These are phyloP conservation scores for Paraphoma sp. DNA, from an alignment of 2,329 filamentous ascomycete genomes.

Conservation along the genomic window DNA sequence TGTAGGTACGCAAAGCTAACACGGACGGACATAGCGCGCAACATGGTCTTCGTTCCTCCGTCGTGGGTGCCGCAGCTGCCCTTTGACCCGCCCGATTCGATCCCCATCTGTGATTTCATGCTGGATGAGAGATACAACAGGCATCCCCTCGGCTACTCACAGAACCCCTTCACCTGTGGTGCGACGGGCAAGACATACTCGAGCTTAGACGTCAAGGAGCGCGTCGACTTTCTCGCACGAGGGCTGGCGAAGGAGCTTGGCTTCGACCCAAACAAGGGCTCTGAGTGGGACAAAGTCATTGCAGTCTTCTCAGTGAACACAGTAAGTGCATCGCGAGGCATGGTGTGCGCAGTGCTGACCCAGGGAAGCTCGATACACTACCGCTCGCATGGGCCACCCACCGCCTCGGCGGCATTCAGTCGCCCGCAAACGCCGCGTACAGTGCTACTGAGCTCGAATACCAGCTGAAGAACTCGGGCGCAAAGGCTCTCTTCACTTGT, in stretches of 20 bases:
- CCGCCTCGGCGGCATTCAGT: conserved; percentile 74
- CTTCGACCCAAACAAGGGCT: conserved; percentile 72
- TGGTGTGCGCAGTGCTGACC: conserved; percentile 18
- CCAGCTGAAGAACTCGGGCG: conserved; percentile 72
- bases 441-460: conserved; percentile 73
- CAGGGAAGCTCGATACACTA: conserved; percentile 72
- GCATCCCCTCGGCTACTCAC: conserved; percentile 66
- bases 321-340: conserved; percentile 53
- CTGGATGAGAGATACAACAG: conserved; percentile 74
- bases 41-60: conserved; percentile 65
- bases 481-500: conserved; percentile 76
- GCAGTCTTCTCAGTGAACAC: conserved; percentile 82
- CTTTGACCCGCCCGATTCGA: conserved; percentile 73
- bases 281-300: conserved; percentile 82
- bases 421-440: conserved; percentile 78
- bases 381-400: conserved; percentile 77
- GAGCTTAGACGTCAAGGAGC: conserved; percentile 66
- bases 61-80: conserved; percentile 67
- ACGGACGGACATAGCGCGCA: not conserved
- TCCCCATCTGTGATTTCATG: conserved; percentile 80
- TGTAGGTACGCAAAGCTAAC: not conserved
- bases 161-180: conserved; percentile 78
- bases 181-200: conserved; percentile 73
- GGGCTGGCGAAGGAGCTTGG: conserved; percentile 74
- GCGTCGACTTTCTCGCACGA: conserved; percentile 71